These are phyloP conservation scores for Geranium brycei DNA, from an alignment of 345 rosid species.

Conservation along the genomic window DNA sequence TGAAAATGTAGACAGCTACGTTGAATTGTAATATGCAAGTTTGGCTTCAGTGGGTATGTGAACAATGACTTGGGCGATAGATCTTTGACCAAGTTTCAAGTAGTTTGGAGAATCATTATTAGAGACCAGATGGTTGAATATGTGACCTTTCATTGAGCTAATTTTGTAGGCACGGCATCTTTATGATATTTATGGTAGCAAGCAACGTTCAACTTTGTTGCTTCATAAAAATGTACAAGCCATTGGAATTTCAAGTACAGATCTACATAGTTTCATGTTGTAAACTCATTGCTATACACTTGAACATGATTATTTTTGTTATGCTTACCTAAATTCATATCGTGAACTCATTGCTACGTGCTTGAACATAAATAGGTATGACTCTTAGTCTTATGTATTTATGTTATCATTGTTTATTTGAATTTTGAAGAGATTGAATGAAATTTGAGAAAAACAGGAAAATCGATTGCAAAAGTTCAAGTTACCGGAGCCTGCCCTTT, in stretches of 20 bases:
- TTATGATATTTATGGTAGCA: not conserved
- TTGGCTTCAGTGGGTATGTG: not conserved
- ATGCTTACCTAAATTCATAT: too few species aligned
- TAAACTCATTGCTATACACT: not conserved
- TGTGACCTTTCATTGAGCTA: not conserved
- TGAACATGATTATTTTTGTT: not conserved
- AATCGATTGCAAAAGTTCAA: slow-evolving; percentile 20
- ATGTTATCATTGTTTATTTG: too few species aligned
- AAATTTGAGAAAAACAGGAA: slow-evolving; percentile 9
- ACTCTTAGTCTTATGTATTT: not conserved
- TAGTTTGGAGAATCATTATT: too few species aligned
- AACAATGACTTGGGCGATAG: too few species aligned
- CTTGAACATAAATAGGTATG: not conserved
- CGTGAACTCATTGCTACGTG: not conserved
- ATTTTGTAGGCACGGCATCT: not conserved
- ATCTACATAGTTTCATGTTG: not conserved
- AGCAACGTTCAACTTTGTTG: not conserved
- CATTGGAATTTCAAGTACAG: not conserved
- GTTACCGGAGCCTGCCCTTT: slow-evolving; percentile 23
- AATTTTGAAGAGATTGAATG: not conserved
- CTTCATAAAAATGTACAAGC: not conserved
- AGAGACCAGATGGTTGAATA: not conserved
- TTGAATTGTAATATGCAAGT: too few species aligned
- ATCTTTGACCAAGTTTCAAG: too few species aligned
- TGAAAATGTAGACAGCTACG: not conserved